Base-by-base conservation (phyloP, 805 yeast genomes). In the Schwanniomyces pseudopolymorphus region DNA sequence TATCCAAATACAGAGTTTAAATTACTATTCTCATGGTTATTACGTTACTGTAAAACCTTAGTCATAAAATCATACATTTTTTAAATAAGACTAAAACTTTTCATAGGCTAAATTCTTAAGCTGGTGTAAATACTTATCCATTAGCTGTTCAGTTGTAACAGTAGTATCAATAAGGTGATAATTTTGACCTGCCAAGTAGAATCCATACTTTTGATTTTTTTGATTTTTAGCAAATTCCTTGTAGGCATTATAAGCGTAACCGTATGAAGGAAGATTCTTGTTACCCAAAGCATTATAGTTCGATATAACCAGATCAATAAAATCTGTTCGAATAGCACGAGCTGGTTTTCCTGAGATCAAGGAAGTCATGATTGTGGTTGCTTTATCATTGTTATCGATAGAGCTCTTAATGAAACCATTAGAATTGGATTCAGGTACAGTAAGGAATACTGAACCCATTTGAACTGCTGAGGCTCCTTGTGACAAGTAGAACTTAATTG, bases 381-480 rank as follows among this genome's bases (percentile, higher is more conserved):
- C 25, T 3, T 37, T 42, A 10, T 36, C 39, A 9, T n/a, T 27
- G 6, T 36, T 22, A 16, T 37, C 40, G 1, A 56, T 39, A 5
- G 41, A 33, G 2, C 56, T 39, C 5, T 48, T 55, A 43, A 62
- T 58, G 39, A 46, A 58, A 13, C 43, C 46, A 11, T 55, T 56
- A 5, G 59, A 55, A 2, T 47, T 40, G 2, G 64, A 50, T 44
- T 74, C 79, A 4, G 54, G 49, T n/a, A 69, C 53, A 0, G 64
- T 59, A 13, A 81, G 60, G 54, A 79, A 78, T 0, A 70, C 69
- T 0, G 85, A 77, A 0, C 87, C 87, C 31, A 81, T n/a, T 46
- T 78, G 84, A 8, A 76, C 83, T 0, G 75, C 82, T 3, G 76
- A 64, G 1, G 82, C 80, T 0, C 84, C 84, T 4, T 51, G 46